Conservation (phyloP, 2,329 filamentous ascomycete species). For the Dryadomyces quercivorus region DNA sequence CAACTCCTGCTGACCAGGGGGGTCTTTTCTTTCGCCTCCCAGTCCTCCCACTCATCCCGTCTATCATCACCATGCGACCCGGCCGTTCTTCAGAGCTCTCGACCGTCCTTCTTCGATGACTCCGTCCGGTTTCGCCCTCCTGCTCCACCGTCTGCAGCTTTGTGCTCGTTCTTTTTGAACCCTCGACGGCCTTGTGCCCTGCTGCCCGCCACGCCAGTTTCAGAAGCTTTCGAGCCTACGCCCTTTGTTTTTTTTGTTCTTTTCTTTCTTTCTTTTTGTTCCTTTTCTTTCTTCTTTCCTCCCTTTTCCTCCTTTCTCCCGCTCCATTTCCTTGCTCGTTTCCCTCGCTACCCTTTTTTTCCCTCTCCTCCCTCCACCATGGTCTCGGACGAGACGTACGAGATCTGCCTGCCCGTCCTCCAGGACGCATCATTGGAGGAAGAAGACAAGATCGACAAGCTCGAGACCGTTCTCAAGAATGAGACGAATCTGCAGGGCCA, state of each 20-base stretch:
- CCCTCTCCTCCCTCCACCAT: conserved; percentile 37
- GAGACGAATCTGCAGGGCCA: conserved; percentile 65
- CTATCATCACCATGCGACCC: conserved; percentile 6
- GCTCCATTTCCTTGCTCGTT: background rate
- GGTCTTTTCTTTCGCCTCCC: background rate
- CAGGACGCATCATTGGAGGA: conserved; percentile 75
- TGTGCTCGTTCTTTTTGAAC: background rate
- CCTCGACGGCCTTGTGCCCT: background rate
- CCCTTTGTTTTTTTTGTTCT: background rate
- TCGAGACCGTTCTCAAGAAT: conserved; percentile 74
- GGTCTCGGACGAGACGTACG: conserved; percentile 88
- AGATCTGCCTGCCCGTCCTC: conserved; percentile 79
- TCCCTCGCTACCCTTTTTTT: background rate
- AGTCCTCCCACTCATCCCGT: background rate
- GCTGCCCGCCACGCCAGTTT: background rate
- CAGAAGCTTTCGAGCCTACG: background rate
- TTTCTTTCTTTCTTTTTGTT: background rate
- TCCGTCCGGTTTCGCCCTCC: background rate
- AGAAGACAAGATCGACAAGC: conserved; percentile 86
- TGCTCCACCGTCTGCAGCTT: background rate
- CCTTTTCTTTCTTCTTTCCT: background rate
- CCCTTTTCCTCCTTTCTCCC: too few species aligned
- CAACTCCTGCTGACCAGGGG: background rate
- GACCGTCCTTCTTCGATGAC: conserved; percentile 6
- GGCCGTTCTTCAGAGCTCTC: conserved; percentile 1